phyloP scores from a whole-genome alignment of 768 basidiomycete species.

The Kwoniella sp. region DNA sequence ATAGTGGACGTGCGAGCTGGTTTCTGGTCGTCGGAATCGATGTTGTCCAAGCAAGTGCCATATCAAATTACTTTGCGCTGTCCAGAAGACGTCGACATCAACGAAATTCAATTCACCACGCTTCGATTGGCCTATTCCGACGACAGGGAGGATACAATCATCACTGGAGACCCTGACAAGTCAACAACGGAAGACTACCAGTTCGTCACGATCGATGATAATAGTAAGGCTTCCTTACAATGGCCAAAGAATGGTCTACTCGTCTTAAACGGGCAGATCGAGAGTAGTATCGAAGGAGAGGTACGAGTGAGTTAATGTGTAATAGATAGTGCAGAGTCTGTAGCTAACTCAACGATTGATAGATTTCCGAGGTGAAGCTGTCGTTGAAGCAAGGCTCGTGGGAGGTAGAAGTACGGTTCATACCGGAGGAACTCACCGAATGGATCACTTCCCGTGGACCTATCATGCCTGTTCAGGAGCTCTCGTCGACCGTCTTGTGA shows the following conservation, averaged over 20 bases:
- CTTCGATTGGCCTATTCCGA: slow-evolving; percentile 66
- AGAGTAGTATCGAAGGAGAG: slow-evolving; percentile 60
- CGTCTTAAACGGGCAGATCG: slow-evolving; percentile 66
- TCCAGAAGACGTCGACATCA: slow-evolving; percentile 60
- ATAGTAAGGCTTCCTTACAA: slow-evolving; percentile 60
- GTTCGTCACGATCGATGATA: slow-evolving; percentile 58
- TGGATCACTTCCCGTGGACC: slow-evolving; percentile 21
- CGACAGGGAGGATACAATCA: slow-evolving; percentile 60
- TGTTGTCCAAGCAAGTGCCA: slow-evolving; percentile 65
- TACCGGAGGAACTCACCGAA: slow-evolving; percentile 49
- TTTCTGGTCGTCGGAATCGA: slow-evolving; percentile 71
- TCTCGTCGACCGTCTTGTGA: slow-evolving; percentile 29
- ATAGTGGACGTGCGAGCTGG: slow-evolving; percentile 68
- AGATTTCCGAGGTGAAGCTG: slow-evolving; percentile 31
- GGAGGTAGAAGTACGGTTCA: slow-evolving; percentile 67
- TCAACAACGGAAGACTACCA: neutral
- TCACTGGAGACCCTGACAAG: slow-evolving; percentile 47
- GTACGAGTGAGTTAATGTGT: slow-evolving; percentile 61
- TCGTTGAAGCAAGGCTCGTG: slow-evolving; percentile 65
- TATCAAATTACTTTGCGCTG: slow-evolving; percentile 75
- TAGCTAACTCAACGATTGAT: neutral
- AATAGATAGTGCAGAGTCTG: neutral
- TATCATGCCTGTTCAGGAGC: slow-evolving; percentile 13
- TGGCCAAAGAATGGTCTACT: slow-evolving; percentile 65
- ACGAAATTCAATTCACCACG: slow-evolving; percentile 65